Conservation (phyloP, 2,329 filamentous ascomycete genomes). For the Phialophora macrospora region DNA sequence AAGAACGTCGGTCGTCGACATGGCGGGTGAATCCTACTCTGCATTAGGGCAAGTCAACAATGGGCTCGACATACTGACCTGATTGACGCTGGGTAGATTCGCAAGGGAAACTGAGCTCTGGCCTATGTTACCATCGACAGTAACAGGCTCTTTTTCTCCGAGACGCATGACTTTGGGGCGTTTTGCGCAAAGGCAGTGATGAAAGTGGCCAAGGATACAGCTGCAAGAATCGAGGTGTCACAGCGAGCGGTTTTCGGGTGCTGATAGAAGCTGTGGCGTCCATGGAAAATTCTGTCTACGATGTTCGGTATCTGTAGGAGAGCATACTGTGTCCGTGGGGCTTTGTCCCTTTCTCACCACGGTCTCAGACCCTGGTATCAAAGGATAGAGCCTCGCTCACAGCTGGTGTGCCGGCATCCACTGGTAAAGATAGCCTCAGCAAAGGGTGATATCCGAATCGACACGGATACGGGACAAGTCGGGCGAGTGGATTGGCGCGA, state of each 20-base stretch:
- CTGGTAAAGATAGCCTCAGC: constrained; percentile 11
- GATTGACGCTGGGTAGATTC: constrained; percentile 33
- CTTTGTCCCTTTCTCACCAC: constrained; percentile 11
- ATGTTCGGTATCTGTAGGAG: constrained; percentile 19
- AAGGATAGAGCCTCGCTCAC: constrained; percentile 9
- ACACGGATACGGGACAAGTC: constrained; percentile 26
- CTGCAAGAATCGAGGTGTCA: constrained; percentile 22
- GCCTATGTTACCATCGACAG: constrained; percentile 34
- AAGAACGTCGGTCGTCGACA: constrained; percentile 38
- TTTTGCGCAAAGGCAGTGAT: constrained; percentile 11
- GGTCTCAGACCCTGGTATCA: background rate
- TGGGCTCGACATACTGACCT: constrained; percentile 31
- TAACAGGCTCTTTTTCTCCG: constrained; percentile 35
- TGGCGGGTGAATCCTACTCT: constrained; percentile 32
- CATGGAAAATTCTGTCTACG: constrained; percentile 35
- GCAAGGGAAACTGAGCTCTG: constrained; percentile 31
- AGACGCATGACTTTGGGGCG: constrained; percentile 33
- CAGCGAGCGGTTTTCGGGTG: constrained; percentile 24
- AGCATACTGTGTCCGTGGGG: constrained; percentile 26
- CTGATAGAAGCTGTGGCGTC: constrained; percentile 28
- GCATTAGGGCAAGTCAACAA: constrained; percentile 20
- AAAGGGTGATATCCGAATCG: constrained; percentile 14
- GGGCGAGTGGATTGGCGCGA: constrained; percentile 26
- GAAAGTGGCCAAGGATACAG: constrained; percentile 8
- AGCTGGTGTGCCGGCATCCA: constrained; percentile 5